These are phyloP conservation scores for Backusella tarrabulga DNA, from an alignment of 192 early-diverging fungal species.

Conservation along the genomic window DNA sequence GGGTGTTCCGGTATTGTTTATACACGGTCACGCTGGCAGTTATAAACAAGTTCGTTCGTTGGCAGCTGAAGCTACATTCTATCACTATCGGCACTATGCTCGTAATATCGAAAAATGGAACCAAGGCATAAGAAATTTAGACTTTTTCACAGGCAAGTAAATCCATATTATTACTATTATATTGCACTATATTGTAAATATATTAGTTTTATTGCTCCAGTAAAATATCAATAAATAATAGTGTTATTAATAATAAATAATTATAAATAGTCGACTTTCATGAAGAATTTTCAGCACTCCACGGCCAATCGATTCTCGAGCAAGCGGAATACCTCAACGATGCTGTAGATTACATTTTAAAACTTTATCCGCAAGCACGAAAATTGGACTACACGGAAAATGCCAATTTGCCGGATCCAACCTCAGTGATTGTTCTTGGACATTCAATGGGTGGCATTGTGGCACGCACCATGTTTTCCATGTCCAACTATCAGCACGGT, in stretches of 20 bases:
- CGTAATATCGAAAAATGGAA: constrained; percentile 15
- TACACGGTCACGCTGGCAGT: constrained; percentile 94
- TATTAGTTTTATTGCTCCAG: not conserved
- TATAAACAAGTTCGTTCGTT: constrained; percentile 88
- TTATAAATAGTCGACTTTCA: constrained; percentile 70
- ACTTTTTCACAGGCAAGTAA: constrained; percentile 56
- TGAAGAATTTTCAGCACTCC: constrained; percentile 91
- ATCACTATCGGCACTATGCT: constrained; percentile 51
- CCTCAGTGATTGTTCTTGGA: constrained; percentile 79
- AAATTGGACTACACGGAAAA: constrained; percentile 15
- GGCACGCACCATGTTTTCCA: constrained; percentile 69
- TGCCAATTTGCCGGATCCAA: constrained; percentile 44
- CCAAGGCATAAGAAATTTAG: constrained; percentile 40
- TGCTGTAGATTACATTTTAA: constrained; percentile 73
- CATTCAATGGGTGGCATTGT: constrained; percentile 98
- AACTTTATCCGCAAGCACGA: constrained; percentile 58
- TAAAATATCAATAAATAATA: not conserved
- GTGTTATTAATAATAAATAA: constrained; percentile 4
- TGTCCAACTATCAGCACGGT: constrained; percentile 67
- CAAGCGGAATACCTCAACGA: constrained; percentile 88
- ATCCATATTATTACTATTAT: not conserved
- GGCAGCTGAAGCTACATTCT: constrained; percentile 65
- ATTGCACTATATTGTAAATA: not conserved
- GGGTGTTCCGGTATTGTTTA: constrained; percentile 87
- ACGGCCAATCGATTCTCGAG: constrained; percentile 75